A percentile compares a stretch with the other conserved stretches of the same genome.
Conservation (phyloP, 257 asterid species). For the Przewalskia tangutica region DNA sequence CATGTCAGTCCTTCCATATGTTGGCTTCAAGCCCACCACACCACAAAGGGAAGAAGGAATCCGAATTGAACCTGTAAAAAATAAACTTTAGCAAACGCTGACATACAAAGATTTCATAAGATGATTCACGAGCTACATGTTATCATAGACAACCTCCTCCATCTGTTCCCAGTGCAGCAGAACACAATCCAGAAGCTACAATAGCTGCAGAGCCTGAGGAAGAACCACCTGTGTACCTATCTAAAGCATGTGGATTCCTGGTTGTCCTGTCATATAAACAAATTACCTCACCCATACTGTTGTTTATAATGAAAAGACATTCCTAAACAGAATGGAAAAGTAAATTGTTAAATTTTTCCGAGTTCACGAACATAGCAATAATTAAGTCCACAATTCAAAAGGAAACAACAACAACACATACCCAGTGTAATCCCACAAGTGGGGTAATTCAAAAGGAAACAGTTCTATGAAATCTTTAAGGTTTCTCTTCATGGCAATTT, state of each 20-base stretch:
- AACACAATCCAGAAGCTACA: slow-evolving; percentile 89
- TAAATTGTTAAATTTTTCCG: not conserved
- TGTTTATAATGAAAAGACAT: not conserved
- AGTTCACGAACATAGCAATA: not conserved
- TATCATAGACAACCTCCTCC: slow-evolving; percentile 80
- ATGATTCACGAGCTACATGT: slow-evolving; percentile 13
- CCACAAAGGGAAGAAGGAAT: slow-evolving; percentile 97
- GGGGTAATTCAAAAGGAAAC: not conserved
- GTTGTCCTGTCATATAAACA: slow-evolving; percentile 51
- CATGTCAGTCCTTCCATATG: slow-evolving; percentile 82
- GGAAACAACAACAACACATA: too few species aligned
- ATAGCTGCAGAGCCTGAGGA: slow-evolving; percentile 98
- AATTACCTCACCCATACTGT: not conserved
- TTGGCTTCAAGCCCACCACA: slow-evolving; percentile 84
- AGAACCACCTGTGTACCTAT: slow-evolving; percentile 96
- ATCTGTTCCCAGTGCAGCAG: slow-evolving; percentile 96
- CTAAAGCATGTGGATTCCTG: slow-evolving; percentile 88
- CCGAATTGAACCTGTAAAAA: slow-evolving; percentile 75
- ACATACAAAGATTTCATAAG: not conserved
- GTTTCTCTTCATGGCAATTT: not conserved
- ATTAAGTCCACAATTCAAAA: not conserved
- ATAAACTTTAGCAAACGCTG: slow-evolving; percentile 10
- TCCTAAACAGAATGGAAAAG: not conserved
- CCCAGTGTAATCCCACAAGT: too few species aligned
- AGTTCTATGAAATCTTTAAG: not conserved